These are phyloP conservation scores for Penicillium lagena DNA, from an alignment of 495 filamentous ascomycete species.

Conservation along the genomic window DNA sequence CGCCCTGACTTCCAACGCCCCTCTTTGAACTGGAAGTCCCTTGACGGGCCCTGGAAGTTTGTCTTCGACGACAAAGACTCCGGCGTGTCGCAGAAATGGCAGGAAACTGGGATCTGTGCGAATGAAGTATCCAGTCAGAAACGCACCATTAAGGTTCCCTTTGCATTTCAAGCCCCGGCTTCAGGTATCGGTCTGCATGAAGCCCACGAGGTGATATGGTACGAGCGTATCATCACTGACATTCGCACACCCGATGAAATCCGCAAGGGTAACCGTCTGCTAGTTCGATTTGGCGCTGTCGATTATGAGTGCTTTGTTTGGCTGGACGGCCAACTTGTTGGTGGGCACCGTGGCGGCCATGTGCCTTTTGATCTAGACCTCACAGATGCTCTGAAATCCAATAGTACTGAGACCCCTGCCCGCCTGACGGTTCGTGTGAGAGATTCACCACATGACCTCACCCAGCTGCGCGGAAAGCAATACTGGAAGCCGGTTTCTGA, in stretches of 20 bases:
- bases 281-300: conserved; percentile 31
- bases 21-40: conserved; percentile 45
- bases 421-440: conserved; percentile 23
- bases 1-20: conserved; percentile 51
- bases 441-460: conserved; percentile 27
- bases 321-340: conserved; percentile 19
- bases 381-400: conserved; percentile 11
- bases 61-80: conserved; percentile 51
- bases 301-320: conserved; percentile 31
- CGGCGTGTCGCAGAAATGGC: conserved; percentile 33
- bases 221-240: conserved; percentile 44
- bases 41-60: conserved; percentile 51
- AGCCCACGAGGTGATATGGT: conserved; percentile 56
- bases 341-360: conserved; percentile 26
- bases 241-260: conserved; percentile 28
- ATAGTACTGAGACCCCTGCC: not conserved
- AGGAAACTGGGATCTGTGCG: conserved; percentile 12
- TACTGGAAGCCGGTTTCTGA: conserved; percentile 32
- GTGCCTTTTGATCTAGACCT: conserved; percentile 33
- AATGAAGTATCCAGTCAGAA: conserved; percentile 12
- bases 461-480: conserved; percentile 33
- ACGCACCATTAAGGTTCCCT: conserved; percentile 49
- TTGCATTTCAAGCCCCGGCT: conserved; percentile 50
- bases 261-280: conserved; percentile 7
- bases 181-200: conserved; percentile 47